Evolutionary conservation across 2,329 filamentous ascomycete genomes (phyloP), one percentile per base, ranked within the genome.

Genomic region (Calonectria naviculata): DNA sequence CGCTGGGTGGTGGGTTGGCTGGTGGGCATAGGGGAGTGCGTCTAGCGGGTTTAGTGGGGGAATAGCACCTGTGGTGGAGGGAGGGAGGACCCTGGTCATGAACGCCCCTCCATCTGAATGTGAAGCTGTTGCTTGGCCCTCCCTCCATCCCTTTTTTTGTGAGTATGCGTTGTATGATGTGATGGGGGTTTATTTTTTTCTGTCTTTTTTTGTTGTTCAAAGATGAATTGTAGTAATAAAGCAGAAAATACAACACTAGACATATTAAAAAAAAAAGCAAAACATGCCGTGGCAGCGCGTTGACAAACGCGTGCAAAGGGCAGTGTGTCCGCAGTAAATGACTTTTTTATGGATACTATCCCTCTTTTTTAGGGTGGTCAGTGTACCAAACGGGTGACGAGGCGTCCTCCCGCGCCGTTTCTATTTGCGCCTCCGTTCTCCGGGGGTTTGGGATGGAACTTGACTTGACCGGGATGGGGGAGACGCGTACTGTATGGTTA

Each of bases 361-460:
- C 31, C 38, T 44, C 26, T 44, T 61, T 41, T 61, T 44, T 41
- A n/a, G 36, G 38, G 38, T 61, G 56, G 56, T 44, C 36, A 44
- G 56, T 61, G 56, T 58, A 26, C 31, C 52, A 58, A 58, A 58
- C 52, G 52, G 52, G 38, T 44, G 56, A 61, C 56, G 56, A 61
- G 56, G 56, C 56, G 42, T 61, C 24, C 56, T 44, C 56, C 56
- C 38, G 24, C 56, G 26, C 38, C 19, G 56, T 61, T 61, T 61
- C 56, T 61, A 61, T 61, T 61, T 61, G 36, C 56, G 56, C 56
- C 56, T 44, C 56, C 26, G 38, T 44, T 61, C 56, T 61, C 56
- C 56, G 56, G 56, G 56, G 56, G 56, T 44, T 61, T 61, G 56
- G 56, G 36, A 61, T 42, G 38, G 56, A 31, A 61, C 52, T 58